Percentiles rank a stretch among this genome's conserved stretches.
phyloP scores from a whole-genome alignment of 345 rosid species.

The Dipteronia sinensis region DNA sequence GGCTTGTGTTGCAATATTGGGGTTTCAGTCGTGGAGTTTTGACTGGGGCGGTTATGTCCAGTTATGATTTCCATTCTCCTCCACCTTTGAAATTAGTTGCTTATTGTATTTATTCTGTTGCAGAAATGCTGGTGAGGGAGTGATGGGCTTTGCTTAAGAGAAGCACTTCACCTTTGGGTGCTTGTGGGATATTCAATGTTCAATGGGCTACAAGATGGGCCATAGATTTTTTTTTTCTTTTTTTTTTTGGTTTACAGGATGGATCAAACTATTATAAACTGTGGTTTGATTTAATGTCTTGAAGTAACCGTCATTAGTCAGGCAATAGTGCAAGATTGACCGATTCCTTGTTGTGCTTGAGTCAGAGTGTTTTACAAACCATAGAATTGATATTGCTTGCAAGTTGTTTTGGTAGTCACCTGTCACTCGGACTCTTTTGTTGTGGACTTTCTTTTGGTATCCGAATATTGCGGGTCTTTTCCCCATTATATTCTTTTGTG shows the following conservation, averaged over 20 bases:
- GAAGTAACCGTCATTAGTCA: slow-evolving; percentile 27
- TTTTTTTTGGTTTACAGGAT: slow-evolving; percentile 33
- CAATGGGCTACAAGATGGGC: slow-evolving; percentile 41
- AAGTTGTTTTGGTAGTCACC: neutral
- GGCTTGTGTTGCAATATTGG: slow-evolving; percentile 53
- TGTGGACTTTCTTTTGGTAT: neutral
- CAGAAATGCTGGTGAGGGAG: slow-evolving; percentile 66
- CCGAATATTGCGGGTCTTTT: neutral
- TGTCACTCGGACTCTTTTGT: neutral
- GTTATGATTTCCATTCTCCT: slow-evolving; percentile 40
- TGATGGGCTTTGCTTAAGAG: slow-evolving; percentile 59
- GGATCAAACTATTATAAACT: slow-evolving; percentile 16
- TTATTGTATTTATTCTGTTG: slow-evolving; percentile 60
- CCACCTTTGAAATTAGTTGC: slow-evolving; percentile 39
- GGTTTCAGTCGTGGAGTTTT: slow-evolving; percentile 49
- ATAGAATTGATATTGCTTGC: slow-evolving; percentile 12
- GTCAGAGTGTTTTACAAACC: neutral
- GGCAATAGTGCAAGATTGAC: slow-evolving; percentile 20
- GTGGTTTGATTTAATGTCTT: slow-evolving; percentile 20
- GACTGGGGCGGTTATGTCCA: slow-evolving; percentile 46
- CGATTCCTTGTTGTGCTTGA: slow-evolving; percentile 13
- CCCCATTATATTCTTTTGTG: neutral
- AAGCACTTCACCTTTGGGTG: slow-evolving; percentile 53
- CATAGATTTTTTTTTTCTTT: slow-evolving; percentile 17
- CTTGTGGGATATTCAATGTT: slow-evolving; percentile 43